Evolutionary conservation across 306 rosid genomes (phyloP), one percentile per base, ranked within the genome.

Genomic region (Pachyrhizus erosus): DNA sequence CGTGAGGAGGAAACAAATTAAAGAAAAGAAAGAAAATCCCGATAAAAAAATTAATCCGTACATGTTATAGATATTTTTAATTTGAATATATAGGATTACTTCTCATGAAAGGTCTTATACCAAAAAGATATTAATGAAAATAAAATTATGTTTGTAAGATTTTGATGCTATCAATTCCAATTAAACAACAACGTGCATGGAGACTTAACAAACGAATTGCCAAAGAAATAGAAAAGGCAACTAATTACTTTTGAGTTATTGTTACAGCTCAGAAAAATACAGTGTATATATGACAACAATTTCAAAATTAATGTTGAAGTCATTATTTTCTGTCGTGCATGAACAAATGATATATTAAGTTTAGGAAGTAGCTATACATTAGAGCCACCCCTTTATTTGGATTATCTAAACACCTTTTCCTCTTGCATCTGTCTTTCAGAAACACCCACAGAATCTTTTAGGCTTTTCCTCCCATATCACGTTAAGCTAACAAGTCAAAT

Each of bases 401-500:
- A 76, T 81, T 49, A 76, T 80, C 31, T 80, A 40, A 55, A 31
- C 24, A 15, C 66, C 43, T 43, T 84, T 79, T 65, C 37, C 73
- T 73, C 75, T 79, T 52, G 84, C 80, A 73, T 43, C 34, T 65
- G 27, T 70, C 70, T 23, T 40, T 58, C 18, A 21, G 61, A 81
- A 80, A 73, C 57, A 48, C 52, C 29, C 27, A 73, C 33, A 55
- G 78, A 37, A 74, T 74, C 67, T 74, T 74, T 74, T 54, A 74
- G 13, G 51, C 20, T n/a, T 74, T 74, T 24, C 79, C 84, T 73
- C 80, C 66, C 77, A 73, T 54, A 67, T 52, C 80, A 79, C 66
- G 84, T 73, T 73, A 84, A 73, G 77, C 57, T 27, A 65, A 52
- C 76, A 62, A 71, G 48, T 76, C 82, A 61, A 61, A 29, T 27